Conservation (phyloP, 106 monocot genomes). For the Platanthera zijinensis region DNA sequence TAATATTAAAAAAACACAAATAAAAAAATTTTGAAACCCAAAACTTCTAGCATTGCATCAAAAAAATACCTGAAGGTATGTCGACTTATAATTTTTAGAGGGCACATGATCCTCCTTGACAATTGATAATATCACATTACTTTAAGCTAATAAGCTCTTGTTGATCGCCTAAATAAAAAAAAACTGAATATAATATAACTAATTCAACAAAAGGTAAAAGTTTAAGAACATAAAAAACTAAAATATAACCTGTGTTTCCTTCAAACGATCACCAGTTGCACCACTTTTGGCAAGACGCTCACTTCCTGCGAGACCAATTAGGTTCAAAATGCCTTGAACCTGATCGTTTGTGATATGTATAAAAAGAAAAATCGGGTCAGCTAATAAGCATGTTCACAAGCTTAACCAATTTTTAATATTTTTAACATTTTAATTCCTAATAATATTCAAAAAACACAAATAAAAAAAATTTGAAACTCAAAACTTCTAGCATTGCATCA, state of each 20-base stretch:
- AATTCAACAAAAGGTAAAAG: neutral
- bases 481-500: too few species aligned
- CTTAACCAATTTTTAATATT: too few species aligned
- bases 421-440: too few species aligned
- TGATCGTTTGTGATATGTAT: conserved; percentile 78
- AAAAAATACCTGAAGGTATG: conserved; percentile 26
- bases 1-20: too few species aligned
- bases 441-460: too few species aligned
- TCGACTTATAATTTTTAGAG: conserved; percentile 83
- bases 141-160: conserved; percentile 73
- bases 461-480: too few species aligned
- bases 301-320: conserved; percentile 95
- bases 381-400: neutral
- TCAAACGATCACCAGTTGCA: conserved; percentile 82
- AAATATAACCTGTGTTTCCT: conserved; percentile 73
- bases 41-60: too few species aligned
- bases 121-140: conserved; percentile 80
- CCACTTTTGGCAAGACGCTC: conserved; percentile 84
- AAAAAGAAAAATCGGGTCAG: neutral
- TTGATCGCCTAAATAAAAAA: conserved; percentile 58
- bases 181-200: neutral
- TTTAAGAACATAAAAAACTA: neutral
- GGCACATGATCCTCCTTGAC: conserved; percentile 89
- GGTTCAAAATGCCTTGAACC: conserved; percentile 84
- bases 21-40: too few species aligned